Base-by-base conservation (phyloP, 2,329 filamentous ascomycete species). In the Tolypocladium guangdongense region DNA sequence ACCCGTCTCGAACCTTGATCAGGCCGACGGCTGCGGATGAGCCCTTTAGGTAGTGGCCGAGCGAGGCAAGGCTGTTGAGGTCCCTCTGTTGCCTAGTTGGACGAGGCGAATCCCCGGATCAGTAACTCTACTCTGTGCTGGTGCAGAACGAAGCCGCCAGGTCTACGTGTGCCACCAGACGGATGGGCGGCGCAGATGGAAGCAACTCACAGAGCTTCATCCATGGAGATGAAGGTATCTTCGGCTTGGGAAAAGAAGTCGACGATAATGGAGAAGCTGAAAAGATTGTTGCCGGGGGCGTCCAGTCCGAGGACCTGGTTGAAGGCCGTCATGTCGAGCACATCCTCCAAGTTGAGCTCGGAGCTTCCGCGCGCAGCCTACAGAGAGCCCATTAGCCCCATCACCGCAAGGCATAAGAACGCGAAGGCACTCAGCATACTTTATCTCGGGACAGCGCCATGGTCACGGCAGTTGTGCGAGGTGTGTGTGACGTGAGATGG, bases 301-400 rank as follows among this genome's bases (percentile, higher is more conserved):
- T 99, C 92, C 92, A 99, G 96, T 71, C 97, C 93, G 58, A 97
- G 82, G 68, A 99, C 97, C 76, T 97, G 93, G 63, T 86, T 84
- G 64, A 99, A 99, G 54, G 90, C 95, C 52, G 71, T 68, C 56
- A 77, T 73, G 69, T 97, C 92, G 71, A 99, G 84, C 66, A 78
- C 78, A 59, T 92, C 87, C 55, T 82, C 84, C 59, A 90, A 81
- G 55, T 87, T 53, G 49, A 59, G 81, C 56, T 77, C 75, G 63
- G 37, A 11, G 18, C 37, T 10, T 38, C 18, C 37, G 4, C 3
- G 18, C 7, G n/a, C 37, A 20, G 8, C 16, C 37, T 36, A 36
- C 33, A 36, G 35, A 18, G 16, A 7, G 35, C 35, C 35, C 6
- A 18, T 36, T 18, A 36, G 35, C 7, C 14, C 16, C 35, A 7